Percentiles rank a stretch among this genome's conserved stretches.
Conservation (phyloP, 306 rosid genomes). For the Pueraria montana region DNA sequence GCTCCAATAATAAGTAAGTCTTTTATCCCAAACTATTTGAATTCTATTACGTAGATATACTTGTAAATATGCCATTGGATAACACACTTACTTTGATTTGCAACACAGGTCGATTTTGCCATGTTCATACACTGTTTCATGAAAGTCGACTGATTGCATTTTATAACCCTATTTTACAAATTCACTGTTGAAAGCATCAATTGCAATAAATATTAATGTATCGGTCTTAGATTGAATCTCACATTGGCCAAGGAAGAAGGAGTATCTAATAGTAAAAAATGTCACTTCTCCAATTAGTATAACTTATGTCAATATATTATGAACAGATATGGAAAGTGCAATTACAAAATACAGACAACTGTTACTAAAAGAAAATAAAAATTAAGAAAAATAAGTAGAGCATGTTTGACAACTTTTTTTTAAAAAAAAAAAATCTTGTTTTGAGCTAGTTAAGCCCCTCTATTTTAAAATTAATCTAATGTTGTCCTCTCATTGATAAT, state of each 20-base stretch:
- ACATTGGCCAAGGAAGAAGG: not conserved
- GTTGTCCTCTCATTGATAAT: no score
- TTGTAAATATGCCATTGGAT: conserved; percentile 29
- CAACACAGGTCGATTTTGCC: conserved; percentile 8
- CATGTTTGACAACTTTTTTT: not conserved
- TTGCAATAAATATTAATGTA: not conserved
- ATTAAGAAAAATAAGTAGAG: not conserved
- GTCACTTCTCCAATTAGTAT: not conserved
- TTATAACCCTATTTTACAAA: not conserved
- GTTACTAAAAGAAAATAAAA: not conserved
- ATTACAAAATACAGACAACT: not conserved
- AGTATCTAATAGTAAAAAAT: not conserved
- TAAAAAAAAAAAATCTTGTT: no score
- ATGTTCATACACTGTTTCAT: conserved; percentile 20
- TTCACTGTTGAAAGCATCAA: not conserved
- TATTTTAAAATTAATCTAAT: no score
- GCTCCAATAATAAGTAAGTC: conserved; percentile 31
- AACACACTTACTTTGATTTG: conserved; percentile 35
- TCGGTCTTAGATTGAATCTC: not conserved
- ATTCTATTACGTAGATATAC: not conserved
- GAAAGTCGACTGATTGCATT: not conserved
- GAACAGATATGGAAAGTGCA: not conserved
- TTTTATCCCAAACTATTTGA: not conserved
- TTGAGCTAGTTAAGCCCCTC: no score
- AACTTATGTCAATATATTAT: not conserved